phyloP scores from a whole-genome alignment of 2,329 filamentous ascomycete species.

The Macroventuria anomochaeta region DNA sequence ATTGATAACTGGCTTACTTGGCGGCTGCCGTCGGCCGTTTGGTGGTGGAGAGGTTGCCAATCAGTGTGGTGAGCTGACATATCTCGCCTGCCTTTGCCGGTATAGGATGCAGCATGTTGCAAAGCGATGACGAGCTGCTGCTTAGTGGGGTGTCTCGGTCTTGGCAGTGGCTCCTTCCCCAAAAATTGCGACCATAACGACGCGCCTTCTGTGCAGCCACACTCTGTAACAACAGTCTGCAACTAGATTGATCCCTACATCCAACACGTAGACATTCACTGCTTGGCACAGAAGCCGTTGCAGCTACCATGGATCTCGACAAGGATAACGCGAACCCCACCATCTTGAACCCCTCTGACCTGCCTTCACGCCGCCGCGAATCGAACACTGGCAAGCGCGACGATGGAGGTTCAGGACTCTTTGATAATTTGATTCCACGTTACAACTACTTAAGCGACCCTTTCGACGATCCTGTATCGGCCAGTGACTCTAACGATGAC shows the following conservation, averaged over 20 bases:
- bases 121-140: slow-evolving; percentile 11
- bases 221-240: slow-evolving; percentile 6
- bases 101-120: slow-evolving; percentile 6
- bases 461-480: slow-evolving; percentile 49
- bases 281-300: slow-evolving; percentile 13
- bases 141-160: slow-evolving; percentile 8
- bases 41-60: slow-evolving; percentile 13
- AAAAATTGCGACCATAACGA: slow-evolving; percentile 1
- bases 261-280: not conserved
- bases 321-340: slow-evolving; percentile 87
- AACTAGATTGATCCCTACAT: slow-evolving; percentile 6
- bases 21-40: slow-evolving; percentile 17
- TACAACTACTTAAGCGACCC: slow-evolving; percentile 59
- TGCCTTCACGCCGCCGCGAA: slow-evolving; percentile 75
- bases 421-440: slow-evolving; percentile 60
- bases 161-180: slow-evolving; percentile 17
- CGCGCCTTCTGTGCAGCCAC: slow-evolving; percentile 15
- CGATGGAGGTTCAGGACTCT: slow-evolving; percentile 59
- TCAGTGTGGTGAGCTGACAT: slow-evolving; percentile 13
- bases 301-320: slow-evolving; percentile 51
- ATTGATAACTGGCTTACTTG: slow-evolving; percentile 23
- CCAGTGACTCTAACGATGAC: slow-evolving; percentile 61
- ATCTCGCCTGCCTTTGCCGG: slow-evolving; percentile 10
- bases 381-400: slow-evolving; percentile 51
- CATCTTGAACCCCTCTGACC: slow-evolving; percentile 84